phyloP scores from a whole-genome alignment of 2,329 filamentous ascomycete species.

The Fonsecaea multimorphosa region DNA sequence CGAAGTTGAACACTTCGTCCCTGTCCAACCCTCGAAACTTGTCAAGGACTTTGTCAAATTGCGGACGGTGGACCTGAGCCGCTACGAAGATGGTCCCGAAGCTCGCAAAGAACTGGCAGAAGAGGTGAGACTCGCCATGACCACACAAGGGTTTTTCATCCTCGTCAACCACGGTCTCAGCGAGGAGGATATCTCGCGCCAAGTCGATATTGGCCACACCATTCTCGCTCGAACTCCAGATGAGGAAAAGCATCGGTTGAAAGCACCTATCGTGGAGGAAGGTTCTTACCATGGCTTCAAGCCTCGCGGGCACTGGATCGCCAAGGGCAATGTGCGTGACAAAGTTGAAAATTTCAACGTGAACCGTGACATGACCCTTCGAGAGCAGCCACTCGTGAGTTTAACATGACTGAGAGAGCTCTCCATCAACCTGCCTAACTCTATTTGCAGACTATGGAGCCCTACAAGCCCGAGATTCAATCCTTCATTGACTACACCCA shows the following conservation, averaged over 20 bases:
- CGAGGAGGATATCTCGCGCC: slow-evolving; percentile 65
- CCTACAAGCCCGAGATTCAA: slow-evolving; percentile 63
- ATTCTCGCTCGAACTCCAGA: slow-evolving; percentile 63
- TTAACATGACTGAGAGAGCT: background rate
- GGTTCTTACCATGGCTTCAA: slow-evolving; percentile 66
- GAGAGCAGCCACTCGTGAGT: slow-evolving; percentile 18
- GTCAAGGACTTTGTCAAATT: slow-evolving; percentile 16
- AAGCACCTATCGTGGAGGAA: slow-evolving; percentile 52
- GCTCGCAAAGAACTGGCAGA: slow-evolving; percentile 18
- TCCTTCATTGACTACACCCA: slow-evolving; percentile 51
- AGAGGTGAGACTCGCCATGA: slow-evolving; percentile 22
- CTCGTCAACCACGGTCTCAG: slow-evolving; percentile 67
- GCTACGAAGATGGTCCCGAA: slow-evolving; percentile 19
- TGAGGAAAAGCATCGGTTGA: slow-evolving; percentile 64
- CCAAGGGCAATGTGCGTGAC: slow-evolving; percentile 9
- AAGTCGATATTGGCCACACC: slow-evolving; percentile 66
- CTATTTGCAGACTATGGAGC: slow-evolving; percentile 37
- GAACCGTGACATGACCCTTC: slow-evolving; percentile 17
- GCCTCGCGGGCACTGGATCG: slow-evolving; percentile 50
- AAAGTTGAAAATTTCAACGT: slow-evolving; percentile 27
- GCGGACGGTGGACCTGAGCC: slow-evolving; percentile 11
- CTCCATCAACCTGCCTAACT: background rate
- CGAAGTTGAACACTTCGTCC: slow-evolving; percentile 25
- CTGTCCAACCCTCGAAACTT: slow-evolving; percentile 16
- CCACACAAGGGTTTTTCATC: slow-evolving; percentile 61